phyloP scores from a whole-genome alignment of 441 rosid genomes.

The Euphorbia celastroides region DNA sequence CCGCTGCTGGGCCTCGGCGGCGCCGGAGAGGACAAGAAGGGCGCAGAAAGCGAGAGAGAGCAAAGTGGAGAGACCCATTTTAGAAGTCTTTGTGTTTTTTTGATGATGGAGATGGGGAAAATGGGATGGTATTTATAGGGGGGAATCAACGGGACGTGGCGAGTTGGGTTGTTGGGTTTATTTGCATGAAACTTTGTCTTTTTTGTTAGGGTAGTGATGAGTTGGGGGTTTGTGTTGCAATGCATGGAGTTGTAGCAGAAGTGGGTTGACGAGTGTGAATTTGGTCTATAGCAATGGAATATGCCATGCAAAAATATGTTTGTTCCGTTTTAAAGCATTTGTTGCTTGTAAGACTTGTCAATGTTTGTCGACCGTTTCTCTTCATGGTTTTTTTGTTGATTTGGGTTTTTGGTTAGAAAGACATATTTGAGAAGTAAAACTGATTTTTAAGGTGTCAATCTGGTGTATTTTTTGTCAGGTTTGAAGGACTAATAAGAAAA shows the following conservation, averaged over 20 bases:
- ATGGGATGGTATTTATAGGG: not conserved
- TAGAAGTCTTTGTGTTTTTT: not conserved
- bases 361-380: too few relatives aligned
- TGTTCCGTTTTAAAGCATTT: too few relatives aligned
- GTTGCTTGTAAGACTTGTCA: too few relatives aligned
- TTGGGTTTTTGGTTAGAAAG: too few relatives aligned
- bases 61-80: not conserved
- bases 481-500: too few relatives aligned
- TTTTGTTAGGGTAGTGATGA: not conserved
- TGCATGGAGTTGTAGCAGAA: not conserved
- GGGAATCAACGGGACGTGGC: not conserved
- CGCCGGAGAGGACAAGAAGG: not conserved
- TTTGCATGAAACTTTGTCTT: not conserved
- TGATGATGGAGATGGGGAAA: not conserved
- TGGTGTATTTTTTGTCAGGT: too few relatives aligned
- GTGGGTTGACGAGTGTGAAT: not conserved
- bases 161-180: not conserved
- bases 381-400: too few relatives aligned
- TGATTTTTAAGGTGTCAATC: too few relatives aligned
- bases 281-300: not conserved
- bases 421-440: too few relatives aligned
- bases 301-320: not conserved
- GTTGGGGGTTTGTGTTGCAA: not conserved
- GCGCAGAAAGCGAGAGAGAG: not conserved
- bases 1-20: not conserved